Percentiles rank a stretch among this genome's conserved stretches.
These are phyloP conservation scores for Neocatenulostroma microsporum DNA, from an alignment of 2,329 filamentous ascomycete genomes.

Conservation along the genomic window DNA sequence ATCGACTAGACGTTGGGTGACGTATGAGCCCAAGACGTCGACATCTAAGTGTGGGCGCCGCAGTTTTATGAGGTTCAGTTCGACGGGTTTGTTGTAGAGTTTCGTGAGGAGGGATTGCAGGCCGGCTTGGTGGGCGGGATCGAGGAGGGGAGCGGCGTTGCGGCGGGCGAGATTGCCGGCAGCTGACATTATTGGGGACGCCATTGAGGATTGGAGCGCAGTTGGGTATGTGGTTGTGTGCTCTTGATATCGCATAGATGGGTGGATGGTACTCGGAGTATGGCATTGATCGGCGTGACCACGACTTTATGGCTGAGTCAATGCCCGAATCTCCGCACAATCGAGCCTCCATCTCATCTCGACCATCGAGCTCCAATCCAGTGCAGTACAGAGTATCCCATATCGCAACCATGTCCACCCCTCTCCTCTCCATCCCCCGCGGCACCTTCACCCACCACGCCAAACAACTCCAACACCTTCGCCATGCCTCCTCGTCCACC, in stretches of 20 bases:
- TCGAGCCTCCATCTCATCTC: too few relatives aligned
- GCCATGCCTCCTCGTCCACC: constrained; percentile 6
- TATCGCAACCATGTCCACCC: constrained; percentile 6
- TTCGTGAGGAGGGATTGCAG: constrained; percentile 17
- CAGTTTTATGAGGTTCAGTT: constrained; percentile 23
- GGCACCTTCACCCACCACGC: constrained; percentile 8
- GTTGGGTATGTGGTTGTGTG: background rate
- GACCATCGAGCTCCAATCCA: too few relatives aligned
- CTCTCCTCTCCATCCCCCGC: constrained; percentile 5
- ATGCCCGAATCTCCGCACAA: background rate
- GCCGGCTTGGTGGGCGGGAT: constrained; percentile 12
- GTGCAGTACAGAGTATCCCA: background rate
- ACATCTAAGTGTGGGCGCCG: constrained; percentile 24
- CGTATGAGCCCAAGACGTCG: constrained; percentile 24
- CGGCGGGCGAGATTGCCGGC: background rate
- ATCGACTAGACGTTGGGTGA: constrained; percentile 22
- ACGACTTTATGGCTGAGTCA: background rate
- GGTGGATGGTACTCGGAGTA: too few relatives aligned
- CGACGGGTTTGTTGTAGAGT: constrained; percentile 25
- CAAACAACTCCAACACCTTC: constrained; percentile 5
- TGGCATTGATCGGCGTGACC: background rate
- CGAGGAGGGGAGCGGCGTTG: constrained; percentile 10
- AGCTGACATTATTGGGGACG: background rate
- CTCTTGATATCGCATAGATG: too few relatives aligned
- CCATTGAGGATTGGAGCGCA: too few relatives aligned